Percentiles rank a stretch among this genome's conserved stretches.
Conservation (phyloP, 2,329 filamentous ascomycete genomes). For the Monosporascus sp. region DNA sequence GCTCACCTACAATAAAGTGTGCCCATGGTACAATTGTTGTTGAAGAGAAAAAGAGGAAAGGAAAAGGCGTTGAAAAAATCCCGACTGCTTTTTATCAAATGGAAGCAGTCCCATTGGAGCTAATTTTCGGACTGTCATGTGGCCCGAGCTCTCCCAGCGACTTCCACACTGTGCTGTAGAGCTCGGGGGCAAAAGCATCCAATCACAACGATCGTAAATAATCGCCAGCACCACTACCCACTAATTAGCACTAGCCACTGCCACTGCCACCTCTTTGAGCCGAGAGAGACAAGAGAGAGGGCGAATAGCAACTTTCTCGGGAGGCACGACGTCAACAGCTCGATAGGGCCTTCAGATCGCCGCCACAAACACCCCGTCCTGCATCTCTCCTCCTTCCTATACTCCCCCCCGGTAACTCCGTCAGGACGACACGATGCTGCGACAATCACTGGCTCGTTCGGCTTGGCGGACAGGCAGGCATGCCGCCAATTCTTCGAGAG, state of each 20-base stretch:
- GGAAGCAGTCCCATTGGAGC: not conserved
- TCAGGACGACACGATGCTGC: constrained; percentile 63
- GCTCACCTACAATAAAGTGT: constrained; percentile 70
- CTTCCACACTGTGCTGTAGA: not conserved
- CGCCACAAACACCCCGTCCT: constrained; percentile 13
- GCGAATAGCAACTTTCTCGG: constrained; percentile 5
- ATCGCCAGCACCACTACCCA: not conserved
- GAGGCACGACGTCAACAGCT: constrained; percentile 20
- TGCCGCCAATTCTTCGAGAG: constrained; percentile 59
- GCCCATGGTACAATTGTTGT: constrained; percentile 61
- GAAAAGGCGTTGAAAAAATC: constrained; percentile 5
- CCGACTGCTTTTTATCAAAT: not conserved
- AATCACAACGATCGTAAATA: not conserved
- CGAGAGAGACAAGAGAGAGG: too few species aligned
- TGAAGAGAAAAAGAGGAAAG: constrained; percentile 38
- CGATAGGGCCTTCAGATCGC: constrained; percentile 17
- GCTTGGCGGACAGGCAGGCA: constrained; percentile 60
- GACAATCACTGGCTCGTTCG: constrained; percentile 64
- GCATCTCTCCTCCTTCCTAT: constrained; percentile 24
- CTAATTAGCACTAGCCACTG: not conserved
- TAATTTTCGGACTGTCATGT: not conserved
- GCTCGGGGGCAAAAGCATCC: not conserved
- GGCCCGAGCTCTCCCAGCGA: not conserved
- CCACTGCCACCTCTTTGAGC: too few species aligned
- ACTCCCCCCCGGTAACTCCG: constrained; percentile 35